Percentiles rank a stretch among this genome's conserved stretches.
These are phyloP conservation scores for Letharia columbiana DNA, from an alignment of 495 filamentous ascomycete genomes.

Conservation along the genomic window DNA sequence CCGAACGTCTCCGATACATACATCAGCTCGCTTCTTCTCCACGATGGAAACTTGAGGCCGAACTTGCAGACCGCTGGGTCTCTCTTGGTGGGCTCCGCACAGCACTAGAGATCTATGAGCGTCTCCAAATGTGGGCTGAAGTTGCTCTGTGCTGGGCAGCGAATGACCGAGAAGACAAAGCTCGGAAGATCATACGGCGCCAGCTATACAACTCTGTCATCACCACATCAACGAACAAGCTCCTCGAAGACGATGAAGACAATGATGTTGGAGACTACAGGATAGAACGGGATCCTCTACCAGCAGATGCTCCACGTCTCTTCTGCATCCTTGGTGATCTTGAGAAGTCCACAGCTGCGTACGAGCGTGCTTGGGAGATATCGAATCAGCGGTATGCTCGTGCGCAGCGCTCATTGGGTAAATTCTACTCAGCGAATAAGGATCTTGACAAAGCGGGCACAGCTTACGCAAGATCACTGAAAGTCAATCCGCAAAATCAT, in stretches of 20 bases:
- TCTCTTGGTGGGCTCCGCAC: constrained; percentile 77
- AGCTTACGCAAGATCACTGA: constrained; percentile 67
- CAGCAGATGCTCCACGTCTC: constrained; percentile 74
- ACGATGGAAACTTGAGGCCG: constrained; percentile 87
- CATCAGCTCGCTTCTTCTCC: constrained; percentile 75
- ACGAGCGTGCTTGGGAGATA: constrained; percentile 82
- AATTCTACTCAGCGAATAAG: constrained; percentile 57
- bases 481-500: constrained; percentile 70
- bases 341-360: constrained; percentile 55
- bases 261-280: constrained; percentile 33
- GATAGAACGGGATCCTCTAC: constrained; percentile 55
- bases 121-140: constrained; percentile 91
- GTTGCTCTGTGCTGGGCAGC: constrained; percentile 81
- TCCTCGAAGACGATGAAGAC: constrained; percentile 40
- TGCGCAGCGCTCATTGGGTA: constrained; percentile 78
- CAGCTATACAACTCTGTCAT: constrained; percentile 52
- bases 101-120: constrained; percentile 91
- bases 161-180: constrained; percentile 77
- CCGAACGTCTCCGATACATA: constrained; percentile 71
- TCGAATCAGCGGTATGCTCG: constrained; percentile 72
- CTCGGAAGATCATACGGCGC: constrained; percentile 59
- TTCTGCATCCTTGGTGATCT: constrained; percentile 94
- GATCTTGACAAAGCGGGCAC: constrained; percentile 62
- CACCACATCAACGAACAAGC: constrained; percentile 23
- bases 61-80: constrained; percentile 86